Base-by-base conservation (phyloP, 345 rosid genomes). In the Hibiscus tridactylites region DNA sequence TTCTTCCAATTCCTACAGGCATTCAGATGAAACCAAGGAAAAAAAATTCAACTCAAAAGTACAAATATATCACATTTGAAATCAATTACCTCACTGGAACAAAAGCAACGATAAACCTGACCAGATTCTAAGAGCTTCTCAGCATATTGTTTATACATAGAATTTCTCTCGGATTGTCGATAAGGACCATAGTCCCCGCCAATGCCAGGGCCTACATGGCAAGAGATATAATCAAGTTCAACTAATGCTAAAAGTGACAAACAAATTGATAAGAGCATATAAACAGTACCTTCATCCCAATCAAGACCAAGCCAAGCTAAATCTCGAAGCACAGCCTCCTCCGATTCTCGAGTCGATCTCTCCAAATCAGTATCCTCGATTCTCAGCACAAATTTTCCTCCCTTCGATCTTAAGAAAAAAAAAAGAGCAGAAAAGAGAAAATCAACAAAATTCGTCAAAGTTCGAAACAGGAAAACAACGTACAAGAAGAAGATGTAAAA, bases 291-390 rank as follows among this genome's bases (percentile, higher is more conserved):
- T 88, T 94, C 98, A 75, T 94, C 97, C 93, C 95, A 91, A 71
- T 87, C 81, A 73, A 94, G 97, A 71, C 97, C 96, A 21, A 94
- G 82, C 98, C 98, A 94, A 53, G 91, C 71, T 69, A 94, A 91
- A 86, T 91, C 96, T 59, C 79, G 89, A 66, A 94, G 90, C 86
- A 94, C 42, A n/a, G 96, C 93, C 74, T 90, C 91, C 88, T 91
- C 97, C 4, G 97, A 91, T 82, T 91, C 91, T 73, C 81, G 88
- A 21, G 97, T 88, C 21, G 96, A 94, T 79, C 98, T 90, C 86
- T 91, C 96, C 77, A 91, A 79, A 78, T 94, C 97, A 9, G 98
- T 94, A 33, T 94, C 98, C 79, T 93, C 98, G 19, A 91, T 88
- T 74, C 98, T 87, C 80, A 94, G 74, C 76, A 91, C 88, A 81